These are phyloP conservation scores for Sugiyamaella marilandica DNA, from an alignment of 805 yeast genomes.

Conservation along the genomic window DNA sequence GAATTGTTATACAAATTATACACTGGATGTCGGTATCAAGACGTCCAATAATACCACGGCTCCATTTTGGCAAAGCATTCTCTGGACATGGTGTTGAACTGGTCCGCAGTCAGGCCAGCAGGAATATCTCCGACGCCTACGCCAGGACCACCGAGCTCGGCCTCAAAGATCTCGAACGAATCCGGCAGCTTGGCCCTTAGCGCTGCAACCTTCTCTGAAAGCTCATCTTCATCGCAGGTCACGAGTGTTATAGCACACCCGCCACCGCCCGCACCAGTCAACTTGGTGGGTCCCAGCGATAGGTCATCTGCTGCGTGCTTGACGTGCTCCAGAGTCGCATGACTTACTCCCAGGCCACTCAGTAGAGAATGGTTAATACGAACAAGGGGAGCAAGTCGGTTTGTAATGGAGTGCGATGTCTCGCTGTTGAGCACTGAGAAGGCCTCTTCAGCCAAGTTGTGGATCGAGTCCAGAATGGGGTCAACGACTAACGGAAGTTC, in stretches of 20 bases:
- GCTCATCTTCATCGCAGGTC: constrained; percentile 27
- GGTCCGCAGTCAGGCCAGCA: constrained; percentile 7
- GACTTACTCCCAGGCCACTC: constrained; percentile 84
- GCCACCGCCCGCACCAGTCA: constrained; percentile 99
- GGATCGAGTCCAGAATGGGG: constrained; percentile 72
- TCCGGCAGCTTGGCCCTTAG: constrained; percentile 36
- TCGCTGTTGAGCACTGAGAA: constrained; percentile 49
- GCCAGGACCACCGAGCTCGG: constrained; percentile 86
- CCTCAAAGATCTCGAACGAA: constrained; percentile 71
- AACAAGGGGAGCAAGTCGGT: constrained; percentile 54
- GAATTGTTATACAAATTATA: constrained; percentile 2
- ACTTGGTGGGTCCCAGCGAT: constrained; percentile 77
- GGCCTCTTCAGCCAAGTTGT: constrained; percentile 65
- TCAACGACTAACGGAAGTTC: constrained; percentile 52
- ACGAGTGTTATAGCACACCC: constrained; percentile 93
- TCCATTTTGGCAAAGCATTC: constrained; percentile 38
- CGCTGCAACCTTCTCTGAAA: constrained; percentile 31
- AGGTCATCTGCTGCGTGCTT: constrained; percentile 59
- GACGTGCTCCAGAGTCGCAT: constrained; percentile 80
- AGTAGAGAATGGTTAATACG: constrained; percentile 84
- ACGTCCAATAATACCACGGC: constrained; percentile 30
- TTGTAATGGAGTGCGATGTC: constrained; percentile 28
- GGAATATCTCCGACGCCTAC: constrained; percentile 47
- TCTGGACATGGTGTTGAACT: constrained; percentile 15
- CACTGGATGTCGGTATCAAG: not conserved